Conservation (phyloP, 2,329 filamentous ascomycete species). For the Plenodomus tracheiphilus region DNA sequence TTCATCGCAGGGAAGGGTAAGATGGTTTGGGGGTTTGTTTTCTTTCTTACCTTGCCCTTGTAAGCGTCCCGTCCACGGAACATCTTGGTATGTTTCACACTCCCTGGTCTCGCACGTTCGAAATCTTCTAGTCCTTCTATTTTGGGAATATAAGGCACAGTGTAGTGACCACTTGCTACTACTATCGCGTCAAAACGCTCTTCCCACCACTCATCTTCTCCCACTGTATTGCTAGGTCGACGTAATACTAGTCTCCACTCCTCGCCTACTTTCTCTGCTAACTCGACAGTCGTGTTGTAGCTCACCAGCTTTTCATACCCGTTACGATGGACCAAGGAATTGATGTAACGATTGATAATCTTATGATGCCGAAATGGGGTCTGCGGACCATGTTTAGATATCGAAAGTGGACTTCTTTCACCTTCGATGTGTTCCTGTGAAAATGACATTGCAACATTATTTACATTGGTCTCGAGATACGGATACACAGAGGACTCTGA, state of each 20-base stretch:
- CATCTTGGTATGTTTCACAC: constrained; percentile 60
- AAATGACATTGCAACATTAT: constrained; percentile 63
- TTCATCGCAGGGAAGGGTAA: no score
- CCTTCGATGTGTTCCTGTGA: constrained; percentile 59
- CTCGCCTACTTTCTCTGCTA: constrained; percentile 57
- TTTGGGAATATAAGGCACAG: constrained; percentile 59
- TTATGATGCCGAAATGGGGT: constrained; percentile 66
- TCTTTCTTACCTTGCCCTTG: constrained; percentile 48
- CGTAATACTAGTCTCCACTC: constrained; percentile 55
- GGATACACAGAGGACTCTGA: constrained; percentile 55
- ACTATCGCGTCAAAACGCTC: constrained; percentile 66
- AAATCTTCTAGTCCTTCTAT: constrained; percentile 56
- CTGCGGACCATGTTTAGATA: constrained; percentile 55
- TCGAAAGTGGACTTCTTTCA: constrained; percentile 48
- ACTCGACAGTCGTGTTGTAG: constrained; percentile 65
- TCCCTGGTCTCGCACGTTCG: constrained; percentile 52
- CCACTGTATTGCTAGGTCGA: constrained; percentile 27
- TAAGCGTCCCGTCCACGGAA: constrained; percentile 55
- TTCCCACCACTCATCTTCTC: constrained; percentile 63
- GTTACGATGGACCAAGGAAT: constrained; percentile 55
- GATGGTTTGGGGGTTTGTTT: not conserved
- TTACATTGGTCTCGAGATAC: constrained; percentile 68
- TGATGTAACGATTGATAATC: constrained; percentile 60
- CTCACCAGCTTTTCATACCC: constrained; percentile 58
- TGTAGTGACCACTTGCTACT: constrained; percentile 64